These are phyloP conservation scores for Euclidium syriacum DNA, from an alignment of 345 rosid species.

Conservation along the genomic window DNA sequence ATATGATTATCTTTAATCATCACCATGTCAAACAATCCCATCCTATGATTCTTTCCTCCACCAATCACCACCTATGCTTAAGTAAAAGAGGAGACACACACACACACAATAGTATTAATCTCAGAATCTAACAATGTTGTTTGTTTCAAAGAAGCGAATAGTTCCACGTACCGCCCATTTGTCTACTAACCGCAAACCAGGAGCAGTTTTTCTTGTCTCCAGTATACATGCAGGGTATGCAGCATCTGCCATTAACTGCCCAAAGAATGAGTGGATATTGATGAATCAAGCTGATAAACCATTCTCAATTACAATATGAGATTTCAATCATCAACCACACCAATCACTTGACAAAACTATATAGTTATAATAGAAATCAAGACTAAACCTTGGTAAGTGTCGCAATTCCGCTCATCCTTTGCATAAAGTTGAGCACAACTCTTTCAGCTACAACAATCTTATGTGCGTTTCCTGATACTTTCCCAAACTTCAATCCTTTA, in stretches of 20 bases:
- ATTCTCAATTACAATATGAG: no score
- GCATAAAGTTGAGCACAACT: slow-evolving; percentile 89
- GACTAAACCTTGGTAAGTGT: slow-evolving; percentile 76
- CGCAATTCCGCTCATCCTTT: slow-evolving; percentile 98
- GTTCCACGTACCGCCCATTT: slow-evolving; percentile 93
- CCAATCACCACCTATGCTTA: slow-evolving; percentile 79
- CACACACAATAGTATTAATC: no score
- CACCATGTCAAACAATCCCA: slow-evolving; percentile 99
- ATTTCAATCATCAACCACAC: background rate
- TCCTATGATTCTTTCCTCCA: slow-evolving; percentile 87
- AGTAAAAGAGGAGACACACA: no score
- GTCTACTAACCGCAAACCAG: slow-evolving; percentile 84
- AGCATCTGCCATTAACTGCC: slow-evolving; percentile 90
- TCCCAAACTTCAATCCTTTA: slow-evolving; percentile 88
- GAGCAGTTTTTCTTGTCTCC: slow-evolving; percentile 96
- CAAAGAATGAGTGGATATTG: background rate
- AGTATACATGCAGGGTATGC: slow-evolving; percentile 78
- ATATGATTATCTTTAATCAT: slow-evolving; percentile 97
- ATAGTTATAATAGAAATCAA: background rate
- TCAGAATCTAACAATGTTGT: slow-evolving; percentile 4
- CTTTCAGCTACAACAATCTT: slow-evolving; percentile 88
- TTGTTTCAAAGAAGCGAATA: background rate
- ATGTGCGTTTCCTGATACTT: slow-evolving; percentile 85
- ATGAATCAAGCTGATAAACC: background rate
- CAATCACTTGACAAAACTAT: background rate